Base-by-base conservation (phyloP, 116 monocot species). In the Cymodocea nodosa region DNA sequence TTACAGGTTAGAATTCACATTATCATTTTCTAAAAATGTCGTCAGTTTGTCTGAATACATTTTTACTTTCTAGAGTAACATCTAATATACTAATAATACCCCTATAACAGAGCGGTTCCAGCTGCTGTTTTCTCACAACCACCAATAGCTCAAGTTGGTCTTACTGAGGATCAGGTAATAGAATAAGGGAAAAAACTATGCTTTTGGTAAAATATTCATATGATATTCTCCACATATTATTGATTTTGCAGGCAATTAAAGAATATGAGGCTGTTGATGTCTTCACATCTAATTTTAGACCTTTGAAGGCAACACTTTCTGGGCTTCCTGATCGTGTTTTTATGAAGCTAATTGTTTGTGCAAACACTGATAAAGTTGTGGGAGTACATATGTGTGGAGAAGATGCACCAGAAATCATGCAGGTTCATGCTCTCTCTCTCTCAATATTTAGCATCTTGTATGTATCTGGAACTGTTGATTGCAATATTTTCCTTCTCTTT, bases 301-400 rank as follows among this genome's bases (percentile, higher is more conserved):
- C 99, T 35, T 71, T 99, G 19, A 99, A 89, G 74, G 93, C 92
- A 24, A 99, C 99, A 64, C 54, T 99, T 7, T 99, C 92, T 62
- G 99, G 99, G 34, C 78, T 99, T 59, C 99, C 99, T 68, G 99
- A 99, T 77, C 84, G 99, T 10, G 70, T 80, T 9, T 84, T 79
- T 24, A 99, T 99, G 84, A 99, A 99, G 75, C 40, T 99, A 10
- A 82, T 99, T 61, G 99, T 92, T 63, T 99, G 82, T 76, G 84
- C 89, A 70, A 99, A 70, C 4, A 84, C 88, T 34, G 74, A 89
- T 70, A 87, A 77, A 81, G 99, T 99, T 76, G 71, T 99, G 66
- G 99, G 99, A 23, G 89, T 92, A n/a, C 99, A 99, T 79, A 92
- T 99, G 99, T 99, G 99, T 71, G 99, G 92, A 35, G 92, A 92